Conservation (phyloP, 805 yeast species). For the Brettanomyces anomalus region DNA sequence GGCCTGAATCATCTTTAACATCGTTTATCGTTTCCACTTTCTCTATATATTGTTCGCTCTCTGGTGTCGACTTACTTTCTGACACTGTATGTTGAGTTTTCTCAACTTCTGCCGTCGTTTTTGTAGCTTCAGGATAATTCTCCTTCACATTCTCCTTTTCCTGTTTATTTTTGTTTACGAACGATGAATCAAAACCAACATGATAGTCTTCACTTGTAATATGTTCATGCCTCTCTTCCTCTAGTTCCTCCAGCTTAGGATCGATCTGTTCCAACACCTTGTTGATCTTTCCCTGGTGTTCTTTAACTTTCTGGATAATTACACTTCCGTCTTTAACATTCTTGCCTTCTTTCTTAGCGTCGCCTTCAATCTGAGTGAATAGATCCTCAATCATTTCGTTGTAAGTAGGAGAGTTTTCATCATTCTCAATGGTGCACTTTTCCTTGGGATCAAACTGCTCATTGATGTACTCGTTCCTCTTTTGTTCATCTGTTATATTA, state of each 20-base stretch:
- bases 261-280: constrained; percentile 55
- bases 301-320: constrained; percentile 33
- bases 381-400: constrained; percentile 91
- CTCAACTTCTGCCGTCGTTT: not conserved
- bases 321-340: constrained; percentile 34
- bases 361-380: constrained; percentile 64
- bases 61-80: not conserved
- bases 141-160: not conserved
- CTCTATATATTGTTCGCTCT: not conserved
- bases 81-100: not conserved
- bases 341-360: constrained; percentile 39
- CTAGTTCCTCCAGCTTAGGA: constrained; percentile 56
- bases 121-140: not conserved
- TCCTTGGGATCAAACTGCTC: constrained; percentile 49
- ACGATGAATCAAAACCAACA: constrained; percentile 85
- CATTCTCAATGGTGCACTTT: constrained; percentile 34
- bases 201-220: constrained; percentile 87
- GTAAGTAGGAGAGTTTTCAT: constrained; percentile 49
- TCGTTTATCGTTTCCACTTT: not conserved
- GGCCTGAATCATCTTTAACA: constrained; percentile 3
- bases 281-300: constrained; percentile 65
- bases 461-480: constrained; percentile 35
- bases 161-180: constrained; percentile 44
- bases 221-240: constrained; percentile 61
- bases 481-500: constrained; percentile 25